Evolutionary conservation across 768 basidiomycete species (phyloP).

Genomic region (Russula griseocarnosa): DNA sequence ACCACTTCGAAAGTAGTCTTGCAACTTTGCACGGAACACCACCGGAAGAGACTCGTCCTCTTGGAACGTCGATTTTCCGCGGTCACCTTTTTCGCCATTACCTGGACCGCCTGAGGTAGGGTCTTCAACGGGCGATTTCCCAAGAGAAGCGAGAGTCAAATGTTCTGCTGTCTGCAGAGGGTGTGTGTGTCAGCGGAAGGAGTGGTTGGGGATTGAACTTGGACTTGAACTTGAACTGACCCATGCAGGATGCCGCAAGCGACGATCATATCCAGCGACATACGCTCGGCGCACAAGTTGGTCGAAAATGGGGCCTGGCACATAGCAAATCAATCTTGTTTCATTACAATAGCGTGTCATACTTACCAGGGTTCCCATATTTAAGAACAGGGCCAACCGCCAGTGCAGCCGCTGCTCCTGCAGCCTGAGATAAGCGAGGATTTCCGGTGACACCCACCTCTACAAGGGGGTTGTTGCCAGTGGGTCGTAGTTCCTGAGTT

Average conservation of each 20-base stretch:
- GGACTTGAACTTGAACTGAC: constrained; percentile 41
- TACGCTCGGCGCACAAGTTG: constrained; percentile 77
- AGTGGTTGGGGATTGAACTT: not conserved
- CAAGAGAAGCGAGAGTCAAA: constrained; percentile 72
- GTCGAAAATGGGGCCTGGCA: constrained; percentile 80
- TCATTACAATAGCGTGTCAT: not conserved
- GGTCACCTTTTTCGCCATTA: constrained; percentile 49
- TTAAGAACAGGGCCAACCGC: constrained; percentile 49
- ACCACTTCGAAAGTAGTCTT: constrained; percentile 89
- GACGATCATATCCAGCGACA: constrained; percentile 84
- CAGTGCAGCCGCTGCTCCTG: constrained; percentile 31
- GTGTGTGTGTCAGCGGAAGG: too few species aligned
- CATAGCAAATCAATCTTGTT: not conserved
- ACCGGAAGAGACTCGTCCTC: constrained; percentile 80
- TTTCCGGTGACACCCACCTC: constrained; percentile 45
- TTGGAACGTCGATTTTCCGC: constrained; percentile 69
- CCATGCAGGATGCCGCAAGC: constrained; percentile 91
- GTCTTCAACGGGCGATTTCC: constrained; percentile 40
- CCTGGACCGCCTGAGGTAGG: constrained; percentile 37
- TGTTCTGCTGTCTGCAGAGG: constrained; percentile 86
- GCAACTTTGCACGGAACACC: constrained; percentile 73
- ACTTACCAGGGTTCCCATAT: constrained; percentile 75
- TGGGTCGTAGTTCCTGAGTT: too few species aligned
- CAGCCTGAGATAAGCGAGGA: constrained; percentile 38
- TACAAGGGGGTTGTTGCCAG: constrained; percentile 32